Conservation (phyloP, 345 rosid genomes). For the Cardamine resedifolia region DNA sequence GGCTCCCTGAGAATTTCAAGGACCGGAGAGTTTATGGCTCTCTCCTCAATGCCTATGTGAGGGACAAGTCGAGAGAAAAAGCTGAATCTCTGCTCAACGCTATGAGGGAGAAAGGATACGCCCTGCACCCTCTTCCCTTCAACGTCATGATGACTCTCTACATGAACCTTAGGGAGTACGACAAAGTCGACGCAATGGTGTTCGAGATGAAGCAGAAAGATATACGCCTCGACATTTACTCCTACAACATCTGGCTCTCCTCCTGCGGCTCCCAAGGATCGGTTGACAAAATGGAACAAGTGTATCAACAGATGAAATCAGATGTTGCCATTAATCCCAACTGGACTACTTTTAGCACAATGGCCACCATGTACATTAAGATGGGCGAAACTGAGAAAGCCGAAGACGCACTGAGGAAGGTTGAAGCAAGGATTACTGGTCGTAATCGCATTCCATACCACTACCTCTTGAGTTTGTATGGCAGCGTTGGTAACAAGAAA, state of each 20-base stretch:
- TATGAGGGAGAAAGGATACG: constrained; percentile 71
- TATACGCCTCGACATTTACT: constrained; percentile 69
- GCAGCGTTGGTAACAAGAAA: constrained; percentile 63
- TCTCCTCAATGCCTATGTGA: constrained; percentile 76
- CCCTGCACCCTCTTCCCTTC: constrained; percentile 68
- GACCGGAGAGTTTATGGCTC: constrained; percentile 86
- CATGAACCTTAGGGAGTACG: constrained; percentile 77
- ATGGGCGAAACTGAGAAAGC: constrained; percentile 73
- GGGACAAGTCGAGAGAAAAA: constrained; percentile 57
- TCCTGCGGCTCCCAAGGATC: constrained; percentile 71
- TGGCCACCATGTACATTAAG: constrained; percentile 88
- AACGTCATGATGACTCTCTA: constrained; percentile 98
- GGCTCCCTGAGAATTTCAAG: constrained; percentile 57
- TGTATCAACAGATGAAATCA: constrained; percentile 67
- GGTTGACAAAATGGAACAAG: constrained; percentile 70
- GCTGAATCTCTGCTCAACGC: constrained; percentile 64
- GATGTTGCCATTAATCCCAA: constrained; percentile 61
- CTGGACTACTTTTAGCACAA: constrained; percentile 88
- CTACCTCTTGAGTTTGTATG: constrained; percentile 82
- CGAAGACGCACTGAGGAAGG: constrained; percentile 73
- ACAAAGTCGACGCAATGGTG: constrained; percentile 64
- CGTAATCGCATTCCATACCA: constrained; percentile 82
- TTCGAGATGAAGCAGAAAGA: constrained; percentile 79
- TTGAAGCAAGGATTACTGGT: constrained; percentile 82
- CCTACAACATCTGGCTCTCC: constrained; percentile 95